phyloP scores from a whole-genome alignment of 169 alveolate species.

The Amoebophrya sp. region DNA sequence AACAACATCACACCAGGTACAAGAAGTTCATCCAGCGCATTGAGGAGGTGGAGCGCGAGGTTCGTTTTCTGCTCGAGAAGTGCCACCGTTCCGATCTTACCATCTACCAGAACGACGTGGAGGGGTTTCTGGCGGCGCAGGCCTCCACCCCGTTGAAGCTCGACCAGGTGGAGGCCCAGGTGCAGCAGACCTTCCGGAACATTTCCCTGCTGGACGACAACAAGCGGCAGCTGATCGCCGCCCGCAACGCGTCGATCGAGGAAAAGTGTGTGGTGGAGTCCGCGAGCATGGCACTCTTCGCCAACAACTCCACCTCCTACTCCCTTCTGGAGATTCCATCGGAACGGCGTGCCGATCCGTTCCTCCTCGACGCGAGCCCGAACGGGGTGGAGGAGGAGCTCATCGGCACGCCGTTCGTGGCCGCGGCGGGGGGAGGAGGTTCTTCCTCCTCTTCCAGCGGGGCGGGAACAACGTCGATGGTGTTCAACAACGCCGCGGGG shows the following conservation, averaged over 20 bases:
- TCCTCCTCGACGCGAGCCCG: too few relatives aligned
- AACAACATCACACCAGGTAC: slow-evolving; percentile 38
- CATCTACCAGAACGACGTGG: slow-evolving; percentile 48
- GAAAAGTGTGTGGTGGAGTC: slow-evolving; percentile 1
- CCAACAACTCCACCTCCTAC: too few relatives aligned
- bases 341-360: too few relatives aligned
- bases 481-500: slow-evolving; percentile 41
- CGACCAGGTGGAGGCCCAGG: slow-evolving; percentile 52
- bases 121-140: slow-evolving; percentile 44
- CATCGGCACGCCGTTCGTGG: slow-evolving; percentile 5
- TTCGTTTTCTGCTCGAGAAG: slow-evolving; percentile 59
- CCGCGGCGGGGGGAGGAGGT: too few relatives aligned
- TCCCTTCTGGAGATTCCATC: too few relatives aligned
- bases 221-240: neutral
- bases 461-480: slow-evolving; percentile 57
- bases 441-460: slow-evolving; percentile 57
- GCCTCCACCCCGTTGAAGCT: slow-evolving; percentile 42
- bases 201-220: neutral
- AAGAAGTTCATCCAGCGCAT: slow-evolving; percentile 72
- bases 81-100: slow-evolving; percentile 52
- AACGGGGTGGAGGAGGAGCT: neutral
- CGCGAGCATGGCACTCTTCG: neutral
- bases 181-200: neutral
- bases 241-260: slow-evolving; percentile 4
- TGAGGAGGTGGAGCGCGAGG: slow-evolving; percentile 76